Base-by-base conservation (phyloP, 2,329 filamentous ascomycete species). In the Fusarium sp. region DNA sequence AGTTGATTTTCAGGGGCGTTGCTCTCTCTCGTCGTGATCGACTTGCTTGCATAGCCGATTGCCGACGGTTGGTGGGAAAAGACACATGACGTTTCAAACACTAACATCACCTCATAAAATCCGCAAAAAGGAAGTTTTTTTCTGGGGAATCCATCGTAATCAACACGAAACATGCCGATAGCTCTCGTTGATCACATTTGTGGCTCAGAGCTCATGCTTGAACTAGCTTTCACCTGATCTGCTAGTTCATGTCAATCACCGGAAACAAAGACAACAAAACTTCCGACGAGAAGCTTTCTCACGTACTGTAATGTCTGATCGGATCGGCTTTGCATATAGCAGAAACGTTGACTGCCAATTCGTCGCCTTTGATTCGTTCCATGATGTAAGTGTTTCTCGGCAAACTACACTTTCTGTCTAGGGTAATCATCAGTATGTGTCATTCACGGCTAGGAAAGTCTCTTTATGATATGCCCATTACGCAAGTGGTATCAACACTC, bases 41-140 rank as follows among this genome's bases (percentile, higher is more conserved):
- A 45, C 60, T 41, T 65, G 65, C 61, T 56, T 72, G 70, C 70
- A 72, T 72, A 66, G 39, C 70, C 70, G 60, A 67, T 72, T 54
- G 38, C 65, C 67, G 69, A 70, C 49, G 47, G 52, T 70, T 65
- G 67, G 53, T 54, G 53, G 65, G 49, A 56, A 55, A 70, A 66
- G 53, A 33, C 52, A 41, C 69, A 72, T 72, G 68, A 71, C 60
- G 69, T 61, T 72, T 44, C 49, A 46, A 38, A n/a, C 22, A 22
- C 36, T 17, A 71, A 57, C 47, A 72, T 72, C 70, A 73, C 70
- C 61, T 73, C 65, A 70, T 58, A 31, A 36, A 71, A 22, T 17
- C 35, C n/a, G 20, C 22, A 56, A 35, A 42, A 39, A 49, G 42
- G 6, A 65, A 62, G 5, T 47, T 44, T 39, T 35, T 38, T 38